Evolutionary conservation across 148 eudicot species (phyloP).

Genomic region (Polygonum aviculare): DNA sequence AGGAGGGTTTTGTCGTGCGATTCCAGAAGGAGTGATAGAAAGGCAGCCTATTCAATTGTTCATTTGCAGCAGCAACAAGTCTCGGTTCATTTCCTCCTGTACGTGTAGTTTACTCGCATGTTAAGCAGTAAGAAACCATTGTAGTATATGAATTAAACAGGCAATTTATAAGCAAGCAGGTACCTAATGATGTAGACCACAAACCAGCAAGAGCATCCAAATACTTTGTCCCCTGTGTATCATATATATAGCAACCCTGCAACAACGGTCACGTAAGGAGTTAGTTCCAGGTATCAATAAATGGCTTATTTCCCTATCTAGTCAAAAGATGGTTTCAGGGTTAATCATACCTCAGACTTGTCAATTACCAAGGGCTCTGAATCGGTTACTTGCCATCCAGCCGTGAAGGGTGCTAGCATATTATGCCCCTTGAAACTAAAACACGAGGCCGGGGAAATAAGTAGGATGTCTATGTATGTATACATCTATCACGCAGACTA

Average conservation of each 20-base stretch:
- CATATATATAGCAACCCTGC: slow-evolving; percentile 86
- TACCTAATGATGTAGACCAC: slow-evolving; percentile 95
- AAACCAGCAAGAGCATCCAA: slow-evolving; percentile 96
- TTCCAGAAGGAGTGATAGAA: slow-evolving; percentile 98
- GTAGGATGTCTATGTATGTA: background rate
- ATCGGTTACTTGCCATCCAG: slow-evolving; percentile 84
- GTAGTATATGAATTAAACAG: background rate
- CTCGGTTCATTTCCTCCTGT: slow-evolving; percentile 93
- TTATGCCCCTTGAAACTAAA: slow-evolving; percentile 74
- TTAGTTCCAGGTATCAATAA: background rate
- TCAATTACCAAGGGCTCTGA: slow-evolving; percentile 67
- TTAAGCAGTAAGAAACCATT: background rate
- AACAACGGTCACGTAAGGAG: background rate
- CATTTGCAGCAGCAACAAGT: slow-evolving; percentile 78
- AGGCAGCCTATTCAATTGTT: slow-evolving; percentile 75
- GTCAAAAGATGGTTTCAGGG: background rate
- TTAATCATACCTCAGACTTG: slow-evolving; percentile 72
- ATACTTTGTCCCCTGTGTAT: slow-evolving; percentile 64
- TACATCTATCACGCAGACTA: background rate
- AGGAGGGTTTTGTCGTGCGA: slow-evolving; percentile 83
- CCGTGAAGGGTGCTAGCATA: slow-evolving; percentile 97
- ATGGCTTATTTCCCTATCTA: too few relatives aligned
- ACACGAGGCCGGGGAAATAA: slow-evolving; percentile 5
- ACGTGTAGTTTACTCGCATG: slow-evolving; percentile 9
- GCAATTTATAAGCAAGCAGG: background rate